Evolutionary conservation across 2,329 filamentous ascomycete genomes (phyloP).

Genomic region (Fusarium temperatum): DNA sequence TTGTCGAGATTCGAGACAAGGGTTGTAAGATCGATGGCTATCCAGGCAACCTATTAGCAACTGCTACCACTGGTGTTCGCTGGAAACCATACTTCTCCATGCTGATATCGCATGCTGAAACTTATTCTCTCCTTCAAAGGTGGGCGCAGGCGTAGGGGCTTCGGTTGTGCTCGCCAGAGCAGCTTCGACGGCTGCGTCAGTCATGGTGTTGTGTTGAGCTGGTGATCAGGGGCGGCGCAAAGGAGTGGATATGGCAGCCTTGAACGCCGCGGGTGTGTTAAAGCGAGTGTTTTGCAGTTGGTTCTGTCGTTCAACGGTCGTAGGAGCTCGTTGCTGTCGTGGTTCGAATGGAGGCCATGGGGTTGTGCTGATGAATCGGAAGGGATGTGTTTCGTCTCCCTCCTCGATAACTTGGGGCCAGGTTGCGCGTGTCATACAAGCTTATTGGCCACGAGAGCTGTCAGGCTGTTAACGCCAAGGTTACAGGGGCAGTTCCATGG

Average conservation of each 20-base stretch:
- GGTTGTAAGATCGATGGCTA: conserved; percentile 86
- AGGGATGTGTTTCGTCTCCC: conserved; percentile 40
- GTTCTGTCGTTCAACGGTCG: neutral
- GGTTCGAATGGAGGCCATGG: conserved; percentile 20
- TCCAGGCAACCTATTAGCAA: conserved; percentile 37
- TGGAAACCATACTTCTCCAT: conserved; percentile 79
- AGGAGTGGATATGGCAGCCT: conserved; percentile 30
- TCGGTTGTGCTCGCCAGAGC: conserved; percentile 37
- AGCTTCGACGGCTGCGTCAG: conserved; percentile 45
- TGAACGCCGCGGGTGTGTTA: conserved; percentile 8
- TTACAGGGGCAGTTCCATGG: conserved; percentile 19
- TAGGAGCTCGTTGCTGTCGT: conserved; percentile 14
- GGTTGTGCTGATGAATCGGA: conserved; percentile 9
- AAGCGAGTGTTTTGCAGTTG: conserved; percentile 6
- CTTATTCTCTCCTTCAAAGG: conserved; percentile 77
- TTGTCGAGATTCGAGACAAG: conserved; percentile 88
- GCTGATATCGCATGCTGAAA: conserved; percentile 96
- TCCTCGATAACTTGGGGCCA: conserved; percentile 31
- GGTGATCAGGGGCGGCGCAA: conserved; percentile 11
- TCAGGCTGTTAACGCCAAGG: conserved; percentile 41
- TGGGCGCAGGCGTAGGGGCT: conserved; percentile 41
- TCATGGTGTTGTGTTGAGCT: conserved; percentile 41
- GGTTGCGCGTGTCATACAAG: conserved; percentile 30
- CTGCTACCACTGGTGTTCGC: neutral
- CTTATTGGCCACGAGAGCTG: conserved; percentile 36